Evolutionary conservation across 1,139 yeast species (phyloP).

Genomic region (Casaregolazyma suthepensis): DNA sequence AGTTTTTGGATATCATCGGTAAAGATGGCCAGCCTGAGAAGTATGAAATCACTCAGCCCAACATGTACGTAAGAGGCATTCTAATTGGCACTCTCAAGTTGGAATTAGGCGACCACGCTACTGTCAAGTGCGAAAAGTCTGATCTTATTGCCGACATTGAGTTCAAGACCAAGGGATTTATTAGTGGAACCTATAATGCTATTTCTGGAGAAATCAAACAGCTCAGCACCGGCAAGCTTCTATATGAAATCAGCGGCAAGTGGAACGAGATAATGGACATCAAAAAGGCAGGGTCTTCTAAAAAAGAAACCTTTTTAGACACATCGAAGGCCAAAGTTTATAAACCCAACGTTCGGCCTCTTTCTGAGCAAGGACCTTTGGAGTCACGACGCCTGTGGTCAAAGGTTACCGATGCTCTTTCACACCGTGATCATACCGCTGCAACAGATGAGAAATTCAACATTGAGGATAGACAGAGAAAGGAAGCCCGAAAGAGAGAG

Average conservation of each 20-base stretch:
- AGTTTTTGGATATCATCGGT: slow-evolving; percentile 53
- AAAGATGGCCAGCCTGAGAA: slow-evolving; percentile 47
- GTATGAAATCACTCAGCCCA: slow-evolving; percentile 85
- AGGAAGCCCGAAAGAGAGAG: slow-evolving; percentile 59
- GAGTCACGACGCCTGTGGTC: slow-evolving; percentile 86
- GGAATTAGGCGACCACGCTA: slow-evolving; percentile 89
- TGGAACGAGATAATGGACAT: slow-evolving; percentile 88
- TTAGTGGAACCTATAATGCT: slow-evolving; percentile 86
- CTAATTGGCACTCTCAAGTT: slow-evolving; percentile 82
- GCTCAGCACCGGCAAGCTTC: slow-evolving; percentile 45
- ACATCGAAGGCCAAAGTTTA: slow-evolving; percentile 46
- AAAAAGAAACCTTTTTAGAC: slow-evolving; percentile 56
- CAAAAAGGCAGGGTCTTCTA: slow-evolving; percentile 46
- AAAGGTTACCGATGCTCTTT: slow-evolving; percentile 71
- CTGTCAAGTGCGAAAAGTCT: slow-evolving; percentile 55
- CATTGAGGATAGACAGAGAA: slow-evolving; percentile 80
- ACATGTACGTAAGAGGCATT: slow-evolving; percentile 92
- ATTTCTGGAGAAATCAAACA: slow-evolving; percentile 69
- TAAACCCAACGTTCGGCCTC: slow-evolving; percentile 68
- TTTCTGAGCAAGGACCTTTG: slow-evolving; percentile 68
- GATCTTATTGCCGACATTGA: slow-evolving; percentile 76
- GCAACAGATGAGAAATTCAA: slow-evolving; percentile 87
- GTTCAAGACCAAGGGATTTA: slow-evolving; percentile 90
- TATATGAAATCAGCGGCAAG: slow-evolving; percentile 73
- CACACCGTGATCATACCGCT: slow-evolving; percentile 61